Evolutionary conservation across 352 stramenopile species (phyloP).

Genomic region (Chrysophaeum taylorii): DNA sequence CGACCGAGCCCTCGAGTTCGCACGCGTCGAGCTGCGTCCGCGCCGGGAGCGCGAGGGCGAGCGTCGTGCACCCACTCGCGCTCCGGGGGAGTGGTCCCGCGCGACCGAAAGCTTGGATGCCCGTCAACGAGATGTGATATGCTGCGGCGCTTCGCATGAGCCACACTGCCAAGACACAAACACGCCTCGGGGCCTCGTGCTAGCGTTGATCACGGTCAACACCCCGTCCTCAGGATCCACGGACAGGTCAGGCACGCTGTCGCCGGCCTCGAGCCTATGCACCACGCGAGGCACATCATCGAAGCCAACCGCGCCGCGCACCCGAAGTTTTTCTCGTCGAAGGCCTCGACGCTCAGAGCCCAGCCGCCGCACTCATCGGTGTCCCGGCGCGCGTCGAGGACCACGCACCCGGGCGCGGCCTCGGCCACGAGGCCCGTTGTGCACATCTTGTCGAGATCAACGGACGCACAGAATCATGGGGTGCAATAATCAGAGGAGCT

Average conservation of each 20-base stretch:
- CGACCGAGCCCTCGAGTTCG: background rate
- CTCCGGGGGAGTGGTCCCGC: background rate
- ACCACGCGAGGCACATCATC: no score
- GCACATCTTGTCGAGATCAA: no score
- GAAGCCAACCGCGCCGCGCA: no score
- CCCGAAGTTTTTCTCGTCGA: slow-evolving; percentile 3
- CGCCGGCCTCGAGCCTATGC: background rate
- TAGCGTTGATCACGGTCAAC: background rate
- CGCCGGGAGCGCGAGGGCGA: background rate
- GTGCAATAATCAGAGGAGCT: no score
- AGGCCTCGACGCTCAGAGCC: background rate
- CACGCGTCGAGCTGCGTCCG: background rate
- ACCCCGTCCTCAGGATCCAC: background rate
- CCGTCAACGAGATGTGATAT: background rate
- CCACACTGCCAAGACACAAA: no score
- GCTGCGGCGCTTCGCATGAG: background rate
- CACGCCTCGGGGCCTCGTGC: no score
- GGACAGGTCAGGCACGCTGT: slow-evolving; percentile 1
- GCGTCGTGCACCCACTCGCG: background rate
- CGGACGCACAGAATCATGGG: no score
- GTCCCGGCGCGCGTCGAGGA: slow-evolving; percentile 14
- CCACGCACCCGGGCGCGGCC: slow-evolving; percentile 16
- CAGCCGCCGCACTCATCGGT: background rate
- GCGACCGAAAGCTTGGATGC: background rate
- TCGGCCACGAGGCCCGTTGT: background rate